Percentiles rank a stretch among this genome's conserved stretches.
These are phyloP conservation scores for Beauveria asiatica DNA, from an alignment of 2,329 filamentous ascomycete species.

Conservation along the genomic window DNA sequence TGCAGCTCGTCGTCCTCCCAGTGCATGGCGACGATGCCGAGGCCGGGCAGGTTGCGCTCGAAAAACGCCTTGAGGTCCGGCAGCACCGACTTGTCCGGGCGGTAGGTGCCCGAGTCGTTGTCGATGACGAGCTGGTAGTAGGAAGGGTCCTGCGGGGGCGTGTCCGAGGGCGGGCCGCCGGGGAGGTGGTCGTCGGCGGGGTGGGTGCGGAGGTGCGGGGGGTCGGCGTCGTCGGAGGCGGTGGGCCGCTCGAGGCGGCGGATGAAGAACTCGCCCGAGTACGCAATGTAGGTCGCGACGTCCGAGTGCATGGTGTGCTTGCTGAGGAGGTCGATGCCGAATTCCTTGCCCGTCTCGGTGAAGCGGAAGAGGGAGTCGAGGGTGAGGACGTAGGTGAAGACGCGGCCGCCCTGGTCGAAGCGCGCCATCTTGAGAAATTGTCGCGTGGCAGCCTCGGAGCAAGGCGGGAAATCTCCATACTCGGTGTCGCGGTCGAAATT, in stretches of 20 bases:
- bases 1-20: constrained; percentile 70
- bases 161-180: constrained; percentile 35
- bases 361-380: constrained; percentile 82
- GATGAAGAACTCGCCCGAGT: constrained; percentile 88
- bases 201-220: constrained; percentile 38
- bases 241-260: constrained; percentile 51
- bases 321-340: constrained; percentile 83
- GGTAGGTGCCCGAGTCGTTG: constrained; percentile 90
- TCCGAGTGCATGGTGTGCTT: constrained; percentile 98
- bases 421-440: constrained; percentile 82
- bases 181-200: constrained; percentile 39
- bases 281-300: constrained; percentile 84
- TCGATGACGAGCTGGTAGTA: constrained; percentile 86
- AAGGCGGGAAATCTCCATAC: constrained; percentile 58
- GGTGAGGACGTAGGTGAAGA: constrained; percentile 88
- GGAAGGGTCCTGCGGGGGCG: constrained; percentile 37
- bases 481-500: constrained; percentile 74
- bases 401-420: constrained; percentile 73
- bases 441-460: constrained; percentile 61
- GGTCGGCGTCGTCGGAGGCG: constrained; percentile 33
- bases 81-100: constrained; percentile 71
- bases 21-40: constrained; percentile 66
- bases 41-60: constrained; percentile 62
- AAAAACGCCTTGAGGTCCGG: constrained; percentile 65
- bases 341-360: constrained; percentile 92